Base-by-base conservation (phyloP, 192 early-diverging fungal species). In the Linnemannia schmuckeri region DNA sequence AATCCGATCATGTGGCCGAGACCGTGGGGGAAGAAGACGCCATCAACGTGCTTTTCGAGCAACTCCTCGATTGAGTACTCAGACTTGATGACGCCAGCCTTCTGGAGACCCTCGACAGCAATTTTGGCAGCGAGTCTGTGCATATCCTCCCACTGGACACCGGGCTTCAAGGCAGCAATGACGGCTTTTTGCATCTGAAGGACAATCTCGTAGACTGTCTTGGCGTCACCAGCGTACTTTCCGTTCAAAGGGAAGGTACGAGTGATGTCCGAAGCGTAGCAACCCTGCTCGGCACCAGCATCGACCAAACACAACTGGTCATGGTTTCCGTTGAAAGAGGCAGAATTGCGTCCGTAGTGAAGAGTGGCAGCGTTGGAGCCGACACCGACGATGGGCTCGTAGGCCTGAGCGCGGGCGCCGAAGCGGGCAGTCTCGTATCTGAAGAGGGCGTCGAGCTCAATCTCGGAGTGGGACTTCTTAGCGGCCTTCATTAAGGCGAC, bases 251-350 rank as follows among this genome's bases (percentile, higher is more conserved):
- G 98, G 90, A 93, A 99, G 10, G 94, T 95, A 38, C 97, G 92
- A 12, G 98, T 99, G 80, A 99, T 97, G 72, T 99, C 98, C 40
- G 93, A 94, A 42, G 96, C 97, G 81, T 99, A 99, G 88, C 93
- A 93, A n/a, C 92, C 78, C 63, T 81, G 88, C 77, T 97, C 96
- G 73, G 94, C 95, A 37, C 97, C 96, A 33, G 97, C 97, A 82
- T 99, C 98, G 24, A 98, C 93, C 72, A 99, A 96, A 86, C 57
- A 91, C 77, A 88, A 88, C 76, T 74, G 84, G 68, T 80, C 75
- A 66, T 44, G 71, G 76, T 27, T 88, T 81, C 46, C 78, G 80
- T 77, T 87, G 78, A 69, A 94, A 41, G 70, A 86, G 83, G 57
- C 94, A 88, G 87, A 92, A 86, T 97, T 97, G 77, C 92, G 89